A percentile compares a stretch with the other conserved stretches of the same genome.
Evolutionary conservation across 2,329 filamentous ascomycete genomes (phyloP).

Genomic region (Purpureocillium takamizusanense): DNA sequence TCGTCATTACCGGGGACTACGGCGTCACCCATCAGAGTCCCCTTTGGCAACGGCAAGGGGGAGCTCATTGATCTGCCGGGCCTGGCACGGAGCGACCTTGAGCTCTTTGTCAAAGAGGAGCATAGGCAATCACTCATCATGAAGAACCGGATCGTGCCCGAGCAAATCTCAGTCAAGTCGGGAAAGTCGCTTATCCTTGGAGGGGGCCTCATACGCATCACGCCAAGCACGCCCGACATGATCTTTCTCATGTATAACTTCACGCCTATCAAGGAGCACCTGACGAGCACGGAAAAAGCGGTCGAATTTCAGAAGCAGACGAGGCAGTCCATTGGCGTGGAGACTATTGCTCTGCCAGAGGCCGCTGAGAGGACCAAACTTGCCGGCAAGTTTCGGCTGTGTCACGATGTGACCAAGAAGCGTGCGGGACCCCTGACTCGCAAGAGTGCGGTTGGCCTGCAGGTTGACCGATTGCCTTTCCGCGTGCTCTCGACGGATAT

Average conservation of each 20-base stretch:
- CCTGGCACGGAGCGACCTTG: conserved; percentile 64
- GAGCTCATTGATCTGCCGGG: conserved; percentile 93
- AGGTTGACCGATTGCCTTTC: conserved; percentile 66
- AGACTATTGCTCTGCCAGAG: conserved; percentile 53
- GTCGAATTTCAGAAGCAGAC: conserved; percentile 59
- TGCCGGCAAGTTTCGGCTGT: conserved; percentile 67
- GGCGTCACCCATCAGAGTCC: conserved; percentile 86
- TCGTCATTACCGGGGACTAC: conserved; percentile 88
- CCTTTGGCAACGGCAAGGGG: conserved; percentile 76
- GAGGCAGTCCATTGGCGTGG: conserved; percentile 45
- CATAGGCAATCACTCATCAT: conserved; percentile 65
- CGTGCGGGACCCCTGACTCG: conserved; percentile 66
- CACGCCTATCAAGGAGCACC: conserved; percentile 65
- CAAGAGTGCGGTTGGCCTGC: conserved; percentile 51
- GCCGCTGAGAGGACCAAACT: conserved; percentile 49
- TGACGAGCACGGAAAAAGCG: conserved; percentile 75
- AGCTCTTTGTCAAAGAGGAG: conserved; percentile 58
- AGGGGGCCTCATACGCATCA: conserved; percentile 74
- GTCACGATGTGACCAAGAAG: conserved; percentile 74
- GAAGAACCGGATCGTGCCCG: conserved; percentile 63
- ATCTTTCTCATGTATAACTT: conserved; percentile 80
- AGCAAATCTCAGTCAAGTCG: conserved; percentile 63
- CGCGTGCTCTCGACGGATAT: conserved; percentile 74
- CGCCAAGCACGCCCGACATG: conserved; percentile 52
- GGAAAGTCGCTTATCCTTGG: conserved; percentile 77